Conservation (phyloP, 2,329 filamentous ascomycete genomes). For the Gremmenia infestans region DNA sequence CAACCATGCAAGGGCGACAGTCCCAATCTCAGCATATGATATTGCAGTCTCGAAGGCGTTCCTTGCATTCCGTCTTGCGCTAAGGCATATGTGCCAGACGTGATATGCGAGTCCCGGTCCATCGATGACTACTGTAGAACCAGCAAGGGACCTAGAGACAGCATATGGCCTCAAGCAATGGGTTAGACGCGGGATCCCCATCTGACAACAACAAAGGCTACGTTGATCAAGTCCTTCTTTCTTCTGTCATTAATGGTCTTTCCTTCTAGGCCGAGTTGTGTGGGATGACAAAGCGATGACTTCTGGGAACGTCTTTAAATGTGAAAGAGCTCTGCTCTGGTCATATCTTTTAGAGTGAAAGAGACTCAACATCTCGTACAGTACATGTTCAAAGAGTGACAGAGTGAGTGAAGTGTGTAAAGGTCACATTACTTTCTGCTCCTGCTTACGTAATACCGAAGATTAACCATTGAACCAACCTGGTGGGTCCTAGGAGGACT, state of each 20-base stretch:
- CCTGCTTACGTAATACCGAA: too few relatives aligned
- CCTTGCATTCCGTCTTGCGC: conserved; percentile 32
- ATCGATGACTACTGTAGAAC: conserved; percentile 56
- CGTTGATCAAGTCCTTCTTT: background rate
- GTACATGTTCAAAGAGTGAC: background rate
- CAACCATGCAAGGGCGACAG: conserved; percentile 57
- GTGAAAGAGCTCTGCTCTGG: too few relatives aligned
- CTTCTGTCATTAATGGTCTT: too few relatives aligned
- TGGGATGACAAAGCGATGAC: too few relatives aligned
- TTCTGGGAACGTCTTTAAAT: too few relatives aligned
- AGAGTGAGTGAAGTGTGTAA: too few relatives aligned
- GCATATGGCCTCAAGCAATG: conserved; percentile 50
- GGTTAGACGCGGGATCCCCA: conserved; percentile 59
- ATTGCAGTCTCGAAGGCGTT: conserved; percentile 50
- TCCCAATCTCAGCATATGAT: conserved; percentile 58
- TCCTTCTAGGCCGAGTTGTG: too few relatives aligned
- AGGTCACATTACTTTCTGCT: too few relatives aligned
- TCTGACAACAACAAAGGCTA: conserved; percentile 16
- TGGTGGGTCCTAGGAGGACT: background rate
- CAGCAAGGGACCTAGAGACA: conserved; percentile 36
- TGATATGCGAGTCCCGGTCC: conserved; percentile 76
- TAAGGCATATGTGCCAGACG: conserved; percentile 55
- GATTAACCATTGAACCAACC: too few relatives aligned
- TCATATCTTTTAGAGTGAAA: too few relatives aligned
- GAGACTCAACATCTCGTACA: background rate